Conservation (phyloP, 805 yeast species). For the Saturnispora ahearnii region DNA sequence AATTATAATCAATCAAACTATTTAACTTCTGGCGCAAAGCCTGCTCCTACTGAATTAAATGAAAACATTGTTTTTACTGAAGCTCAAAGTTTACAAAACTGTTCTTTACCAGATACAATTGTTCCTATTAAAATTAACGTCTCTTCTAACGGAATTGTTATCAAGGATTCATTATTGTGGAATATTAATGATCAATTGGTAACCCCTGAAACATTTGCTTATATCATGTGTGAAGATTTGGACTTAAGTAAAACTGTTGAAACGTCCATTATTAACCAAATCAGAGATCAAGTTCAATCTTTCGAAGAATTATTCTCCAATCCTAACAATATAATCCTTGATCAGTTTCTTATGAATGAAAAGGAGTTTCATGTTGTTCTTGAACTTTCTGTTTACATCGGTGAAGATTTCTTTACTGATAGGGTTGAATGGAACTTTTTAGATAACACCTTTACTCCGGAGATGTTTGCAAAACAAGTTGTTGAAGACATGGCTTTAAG, state of each 20-base stretch:
- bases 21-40: constrained; percentile 25
- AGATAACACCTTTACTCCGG: constrained; percentile 56
- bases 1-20: constrained; percentile 24
- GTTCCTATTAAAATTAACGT: constrained; percentile 61
- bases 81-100: constrained; percentile 26
- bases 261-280: constrained; percentile 55
- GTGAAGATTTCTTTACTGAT: constrained; percentile 80
- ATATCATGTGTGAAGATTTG: constrained; percentile 70
- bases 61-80: constrained; percentile 27
- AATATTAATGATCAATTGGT: constrained; percentile 54
- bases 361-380: constrained; percentile 67
- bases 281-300: constrained; percentile 74
- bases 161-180: constrained; percentile 70
- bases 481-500: constrained; percentile 79
- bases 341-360: constrained; percentile 29
- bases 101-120: constrained; percentile 35
- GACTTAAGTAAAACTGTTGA: constrained; percentile 66
- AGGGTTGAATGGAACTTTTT: constrained; percentile 88
- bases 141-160: constrained; percentile 44
- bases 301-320: constrained; percentile 54
- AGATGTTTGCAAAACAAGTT: constrained; percentile 69
- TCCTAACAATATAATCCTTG: constrained; percentile 36
- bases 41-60: constrained; percentile 31
- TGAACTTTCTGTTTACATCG: constrained; percentile 72
- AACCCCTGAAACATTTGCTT: constrained; percentile 68